Evolutionary conservation across 2,329 filamentous ascomycete species (phyloP), one percentile per base, ranked within the genome.

Genomic region (Rutstroemia sp.): DNA sequence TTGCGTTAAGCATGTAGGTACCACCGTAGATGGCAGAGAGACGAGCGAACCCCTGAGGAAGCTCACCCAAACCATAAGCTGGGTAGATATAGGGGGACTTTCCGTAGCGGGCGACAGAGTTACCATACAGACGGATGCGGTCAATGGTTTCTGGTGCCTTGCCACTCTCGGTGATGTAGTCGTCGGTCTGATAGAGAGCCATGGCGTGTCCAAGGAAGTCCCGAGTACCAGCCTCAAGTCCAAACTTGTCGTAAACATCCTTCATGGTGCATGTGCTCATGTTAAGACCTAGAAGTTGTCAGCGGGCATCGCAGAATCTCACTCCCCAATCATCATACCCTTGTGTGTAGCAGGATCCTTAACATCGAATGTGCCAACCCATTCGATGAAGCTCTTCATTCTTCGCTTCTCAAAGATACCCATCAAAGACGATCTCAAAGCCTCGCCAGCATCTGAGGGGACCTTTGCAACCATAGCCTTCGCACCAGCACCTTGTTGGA

Each of bases 31-130:
- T 97, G 72, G 94, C 94, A 42, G 92, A 96, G 54, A 99, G 83
- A 73, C 94, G 92, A 61, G 94, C 94, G 69, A 99, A 99, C 58
- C 92, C 92, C 76, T 99, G 94, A 38, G 94, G 95, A 56, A 99
- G 87, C 78, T 99, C 94, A 71, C 89, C 94, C 50, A 99, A 84
- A 60, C 94, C 94, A 76, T 99, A 99, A 34, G 97, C 85, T 49
- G 94, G 95, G 80, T 99, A 99, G 77, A 99, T 97, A 79, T 97
- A 99, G 47, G 94, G 95, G 12, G 92, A 97, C 76, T 96, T 97
- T 75, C 94, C 94, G 75, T 97, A 97, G 61, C 92, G 85, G 52
- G 92, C 90, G 75, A 99, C 95, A 30, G 92, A 96, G 81, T 96
- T 96, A 66, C 92, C 95, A 74, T 99, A 99, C 48, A 99, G 81